Conservation (phyloP, 352 stramenopile species). For the Globisporangium parvum region DNA sequence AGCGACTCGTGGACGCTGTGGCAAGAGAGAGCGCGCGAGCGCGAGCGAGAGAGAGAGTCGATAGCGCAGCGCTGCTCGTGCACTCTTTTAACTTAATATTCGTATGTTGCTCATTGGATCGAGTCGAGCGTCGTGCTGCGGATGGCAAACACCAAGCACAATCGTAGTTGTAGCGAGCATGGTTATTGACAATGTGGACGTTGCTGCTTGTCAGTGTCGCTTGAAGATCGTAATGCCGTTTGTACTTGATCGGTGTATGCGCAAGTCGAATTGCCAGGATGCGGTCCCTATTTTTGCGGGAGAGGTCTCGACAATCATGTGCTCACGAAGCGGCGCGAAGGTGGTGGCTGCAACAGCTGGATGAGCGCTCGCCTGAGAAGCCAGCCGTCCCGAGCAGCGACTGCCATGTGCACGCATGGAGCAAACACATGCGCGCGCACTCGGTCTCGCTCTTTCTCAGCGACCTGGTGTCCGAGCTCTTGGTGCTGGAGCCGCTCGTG, state of each 20-base stretch:
- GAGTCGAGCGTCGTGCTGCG: no score
- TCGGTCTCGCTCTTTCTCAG: not conserved
- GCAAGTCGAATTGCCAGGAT: not conserved
- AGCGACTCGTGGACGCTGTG: not conserved
- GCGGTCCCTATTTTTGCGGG: not conserved
- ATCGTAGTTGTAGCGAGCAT: no score
- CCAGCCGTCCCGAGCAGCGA: no score
- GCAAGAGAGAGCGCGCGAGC: not conserved
- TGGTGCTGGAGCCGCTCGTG: not conserved
- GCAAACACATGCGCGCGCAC: not conserved
- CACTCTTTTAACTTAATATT: no score
- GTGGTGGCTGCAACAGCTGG: constrained; percentile 7
- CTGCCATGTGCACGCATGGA: not conserved
- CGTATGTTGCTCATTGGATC: no score
- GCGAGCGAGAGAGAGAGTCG: not conserved
- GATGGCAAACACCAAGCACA: no score
- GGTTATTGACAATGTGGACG: no score
- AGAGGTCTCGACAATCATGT: not conserved
- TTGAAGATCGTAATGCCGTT: not conserved
- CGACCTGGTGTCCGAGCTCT: no score
- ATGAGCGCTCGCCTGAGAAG: not conserved
- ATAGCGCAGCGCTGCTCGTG: no score
- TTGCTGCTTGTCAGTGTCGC: no score
- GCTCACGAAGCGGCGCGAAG: not conserved
- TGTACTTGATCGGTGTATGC: not conserved